These are phyloP conservation scores for Neoboletus brunneissimus DNA, from an alignment of 768 basidiomycete genomes.

Conservation along the genomic window DNA sequence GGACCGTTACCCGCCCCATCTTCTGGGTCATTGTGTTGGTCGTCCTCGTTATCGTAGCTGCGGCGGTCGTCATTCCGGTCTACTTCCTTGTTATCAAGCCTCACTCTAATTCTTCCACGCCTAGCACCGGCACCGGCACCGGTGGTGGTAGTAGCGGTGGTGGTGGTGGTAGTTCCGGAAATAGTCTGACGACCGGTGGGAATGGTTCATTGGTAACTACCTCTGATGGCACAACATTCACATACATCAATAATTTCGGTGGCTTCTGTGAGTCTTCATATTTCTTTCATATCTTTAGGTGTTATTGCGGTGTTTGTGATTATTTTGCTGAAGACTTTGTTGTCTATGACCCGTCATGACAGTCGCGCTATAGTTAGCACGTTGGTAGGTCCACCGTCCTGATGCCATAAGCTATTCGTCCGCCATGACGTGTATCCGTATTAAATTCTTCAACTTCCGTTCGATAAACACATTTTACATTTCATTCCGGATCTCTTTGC, in stretches of 20 bases:
- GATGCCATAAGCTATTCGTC: not conserved
- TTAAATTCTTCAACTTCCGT: not conserved
- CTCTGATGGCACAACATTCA: slow-evolving; percentile 69
- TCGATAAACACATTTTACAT: not conserved
- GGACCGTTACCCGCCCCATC: slow-evolving; percentile 19
- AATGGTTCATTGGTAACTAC: slow-evolving; percentile 65
- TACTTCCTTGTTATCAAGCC: slow-evolving; percentile 31
- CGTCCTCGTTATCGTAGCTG: slow-evolving; percentile 30
- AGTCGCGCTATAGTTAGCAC: no score
- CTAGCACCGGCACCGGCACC: not conserved
- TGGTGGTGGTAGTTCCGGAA: slow-evolving; percentile 3
- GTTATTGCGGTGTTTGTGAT: not conserved
- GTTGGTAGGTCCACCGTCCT: not conserved
- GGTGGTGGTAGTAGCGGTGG: not conserved
- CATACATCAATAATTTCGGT: slow-evolving; percentile 74
- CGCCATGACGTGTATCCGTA: not conserved
- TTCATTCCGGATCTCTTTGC: not conserved
- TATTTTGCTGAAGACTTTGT: not conserved
- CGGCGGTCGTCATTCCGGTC: slow-evolving; percentile 44
- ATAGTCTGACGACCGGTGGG: slow-evolving; percentile 44
- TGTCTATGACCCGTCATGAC: not conserved
- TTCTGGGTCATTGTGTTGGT: slow-evolving; percentile 31
- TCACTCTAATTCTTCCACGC: slow-evolving; percentile 6
- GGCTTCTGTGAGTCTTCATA: slow-evolving; percentile 56
- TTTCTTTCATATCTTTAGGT: not conserved